Conservation (phyloP, 441 rosid genomes). For the Jatropha multifida region DNA sequence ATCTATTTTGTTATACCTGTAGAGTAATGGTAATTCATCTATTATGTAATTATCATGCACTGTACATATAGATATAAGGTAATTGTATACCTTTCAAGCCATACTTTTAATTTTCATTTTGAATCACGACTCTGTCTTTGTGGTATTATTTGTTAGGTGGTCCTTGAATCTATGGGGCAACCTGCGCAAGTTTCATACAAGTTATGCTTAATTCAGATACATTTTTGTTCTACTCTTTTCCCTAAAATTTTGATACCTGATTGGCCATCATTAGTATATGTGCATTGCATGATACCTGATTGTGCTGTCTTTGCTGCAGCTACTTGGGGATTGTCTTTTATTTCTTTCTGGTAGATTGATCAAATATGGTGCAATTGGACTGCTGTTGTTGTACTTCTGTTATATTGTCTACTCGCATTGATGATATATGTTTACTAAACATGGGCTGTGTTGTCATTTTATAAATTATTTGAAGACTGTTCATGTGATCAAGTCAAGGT, state of each 20-base stretch:
- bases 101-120: not conserved
- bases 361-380: not conserved
- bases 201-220: not conserved
- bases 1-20: not conserved
- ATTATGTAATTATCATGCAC: not conserved
- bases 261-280: not conserved
- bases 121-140: not conserved
- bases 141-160: not conserved
- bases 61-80: not conserved
- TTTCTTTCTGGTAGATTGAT: not conserved
- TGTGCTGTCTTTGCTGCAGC: not conserved
- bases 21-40: not conserved
- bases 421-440: not conserved
- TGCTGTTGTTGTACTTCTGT: not conserved
- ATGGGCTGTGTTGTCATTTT: not conserved
- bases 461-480: not conserved
- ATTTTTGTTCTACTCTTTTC: not conserved
- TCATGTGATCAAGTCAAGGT: not conserved
- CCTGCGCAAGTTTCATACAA: no score
- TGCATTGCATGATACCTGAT: not conserved
- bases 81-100: not conserved
- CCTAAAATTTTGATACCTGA: not conserved
- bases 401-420: not conserved
- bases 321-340: not conserved
- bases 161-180: not conserved